Conservation (phyloP, 2,329 filamentous ascomycete species). For the Verruconis gallopava region DNA sequence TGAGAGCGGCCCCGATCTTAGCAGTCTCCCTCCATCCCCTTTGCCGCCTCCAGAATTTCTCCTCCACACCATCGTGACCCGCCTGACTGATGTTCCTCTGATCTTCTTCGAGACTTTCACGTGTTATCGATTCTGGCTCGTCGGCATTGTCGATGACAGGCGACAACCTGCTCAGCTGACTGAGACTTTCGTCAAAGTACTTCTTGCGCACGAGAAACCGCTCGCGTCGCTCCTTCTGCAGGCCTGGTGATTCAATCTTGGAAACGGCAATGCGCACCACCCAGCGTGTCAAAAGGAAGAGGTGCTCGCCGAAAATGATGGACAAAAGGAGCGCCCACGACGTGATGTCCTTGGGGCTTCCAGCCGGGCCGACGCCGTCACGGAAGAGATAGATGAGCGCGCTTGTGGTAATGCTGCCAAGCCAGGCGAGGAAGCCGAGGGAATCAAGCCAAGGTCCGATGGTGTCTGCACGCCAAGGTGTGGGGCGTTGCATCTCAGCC, state of each 20-base stretch:
- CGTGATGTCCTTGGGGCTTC: constrained; percentile 56
- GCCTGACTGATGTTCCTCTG: constrained; percentile 28
- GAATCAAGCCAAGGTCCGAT: constrained; percentile 88
- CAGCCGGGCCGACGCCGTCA: constrained; percentile 50
- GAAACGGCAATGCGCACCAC: constrained; percentile 58
- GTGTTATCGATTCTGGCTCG: constrained; percentile 41
- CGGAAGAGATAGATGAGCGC: constrained; percentile 85
- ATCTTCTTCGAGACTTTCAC: constrained; percentile 50
- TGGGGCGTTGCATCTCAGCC: constrained; percentile 74
- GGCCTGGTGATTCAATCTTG: constrained; percentile 73
- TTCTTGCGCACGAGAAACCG: constrained; percentile 68
- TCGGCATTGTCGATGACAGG: constrained; percentile 37
- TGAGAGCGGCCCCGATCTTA: constrained; percentile 37
- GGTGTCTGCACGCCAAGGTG: constrained; percentile 79
- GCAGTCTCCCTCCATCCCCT: constrained; percentile 37
- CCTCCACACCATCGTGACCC: constrained; percentile 27
- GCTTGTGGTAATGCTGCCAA: constrained; percentile 76
- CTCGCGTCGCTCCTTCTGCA: constrained; percentile 74
- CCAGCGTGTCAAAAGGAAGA: constrained; percentile 69
- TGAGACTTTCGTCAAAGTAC: constrained; percentile 61
- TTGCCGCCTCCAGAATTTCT: constrained; percentile 41
- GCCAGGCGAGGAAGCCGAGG: constrained; percentile 82
- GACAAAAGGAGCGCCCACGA: constrained; percentile 70
- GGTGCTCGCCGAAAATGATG: constrained; percentile 77
- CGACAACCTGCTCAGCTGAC: constrained; percentile 35